Evolutionary conservation across 495 filamentous ascomycete genomes (phyloP).

Genomic region (Choiromyces venosus): DNA sequence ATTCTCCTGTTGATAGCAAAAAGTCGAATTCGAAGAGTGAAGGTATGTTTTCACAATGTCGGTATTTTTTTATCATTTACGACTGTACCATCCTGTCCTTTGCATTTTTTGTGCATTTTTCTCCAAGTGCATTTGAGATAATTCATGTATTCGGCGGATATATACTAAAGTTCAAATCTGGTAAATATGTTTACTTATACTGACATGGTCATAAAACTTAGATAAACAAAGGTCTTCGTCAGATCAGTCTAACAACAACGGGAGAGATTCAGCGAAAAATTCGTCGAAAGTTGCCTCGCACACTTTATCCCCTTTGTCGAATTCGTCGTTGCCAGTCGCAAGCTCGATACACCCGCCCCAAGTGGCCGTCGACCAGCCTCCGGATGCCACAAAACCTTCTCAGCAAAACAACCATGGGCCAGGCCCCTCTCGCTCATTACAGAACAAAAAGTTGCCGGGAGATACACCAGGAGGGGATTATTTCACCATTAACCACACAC

Average conservation of each 20-base stretch:
- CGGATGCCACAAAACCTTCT: conserved; percentile 27
- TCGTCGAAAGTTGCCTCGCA: conserved; percentile 33
- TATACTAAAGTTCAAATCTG: neutral
- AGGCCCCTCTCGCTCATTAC: conserved; percentile 27
- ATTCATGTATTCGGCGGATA: neutral
- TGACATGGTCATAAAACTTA: neutral
- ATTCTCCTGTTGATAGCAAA: conserved; percentile 39
- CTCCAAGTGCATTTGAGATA: neutral
- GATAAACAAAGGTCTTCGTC: neutral
- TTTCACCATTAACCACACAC: conserved; percentile 34
- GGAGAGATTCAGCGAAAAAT: neutral
- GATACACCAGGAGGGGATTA: conserved; percentile 39
- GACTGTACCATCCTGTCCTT: neutral
- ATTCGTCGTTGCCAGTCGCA: conserved; percentile 8
- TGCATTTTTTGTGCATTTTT: neutral
- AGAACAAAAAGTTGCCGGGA: conserved; percentile 21
- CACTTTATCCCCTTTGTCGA: conserved; percentile 16
- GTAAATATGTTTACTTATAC: neutral
- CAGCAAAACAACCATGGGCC: conserved; percentile 29
- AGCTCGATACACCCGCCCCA: conserved; percentile 33
- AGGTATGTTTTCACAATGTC: conserved; percentile 32
- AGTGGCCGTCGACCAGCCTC: conserved; percentile 33
- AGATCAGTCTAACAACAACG: neutral
- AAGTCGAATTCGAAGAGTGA: conserved; percentile 32
- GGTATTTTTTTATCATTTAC: conserved; percentile 12